phyloP scores from a whole-genome alignment of 768 basidiomycete species.

The Daedaleopsis nitida region DNA sequence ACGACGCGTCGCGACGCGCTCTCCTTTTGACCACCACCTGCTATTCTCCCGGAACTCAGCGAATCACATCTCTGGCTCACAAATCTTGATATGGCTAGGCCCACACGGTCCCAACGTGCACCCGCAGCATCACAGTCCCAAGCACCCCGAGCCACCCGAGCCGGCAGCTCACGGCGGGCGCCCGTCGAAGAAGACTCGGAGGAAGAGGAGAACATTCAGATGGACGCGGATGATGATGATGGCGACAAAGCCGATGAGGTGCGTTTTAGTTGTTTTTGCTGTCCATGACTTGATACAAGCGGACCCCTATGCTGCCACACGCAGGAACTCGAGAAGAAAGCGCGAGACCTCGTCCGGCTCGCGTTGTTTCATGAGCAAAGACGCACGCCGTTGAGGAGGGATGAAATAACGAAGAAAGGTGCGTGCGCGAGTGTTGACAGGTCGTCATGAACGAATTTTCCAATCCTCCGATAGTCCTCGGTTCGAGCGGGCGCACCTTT shows the following conservation, averaged over 20 bases:
- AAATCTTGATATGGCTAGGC: slow-evolving; percentile 32
- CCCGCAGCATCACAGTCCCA: slow-evolving; percentile 42
- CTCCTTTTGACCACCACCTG: neutral
- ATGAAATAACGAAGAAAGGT: slow-evolving; percentile 91
- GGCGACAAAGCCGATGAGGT: slow-evolving; percentile 25
- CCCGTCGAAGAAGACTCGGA: slow-evolving; percentile 35
- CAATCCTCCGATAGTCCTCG: slow-evolving; percentile 49
- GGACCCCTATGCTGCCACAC: neutral
- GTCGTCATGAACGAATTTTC: neutral
- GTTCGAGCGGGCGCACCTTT: slow-evolving; percentile 56
- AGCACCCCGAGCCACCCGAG: slow-evolving; percentile 36
- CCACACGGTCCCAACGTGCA: slow-evolving; percentile 42
- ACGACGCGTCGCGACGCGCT: slow-evolving; percentile 19
- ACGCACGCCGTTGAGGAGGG: slow-evolving; percentile 64
- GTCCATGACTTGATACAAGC: neutral
- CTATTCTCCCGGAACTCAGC: neutral
- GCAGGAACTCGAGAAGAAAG: slow-evolving; percentile 68
- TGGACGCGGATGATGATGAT: slow-evolving; percentile 31
- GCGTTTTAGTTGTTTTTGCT: slow-evolving; percentile 22
- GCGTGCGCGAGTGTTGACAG: neutral
- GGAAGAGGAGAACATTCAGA: slow-evolving; percentile 39
- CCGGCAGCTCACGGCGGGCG: slow-evolving; percentile 25
- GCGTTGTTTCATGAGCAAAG: slow-evolving; percentile 82
- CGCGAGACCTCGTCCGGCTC: slow-evolving; percentile 72
- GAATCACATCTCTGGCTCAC: neutral